These are phyloP conservation scores for Globisporangium spinosum DNA, from an alignment of 352 stramenopile genomes.

Conservation along the genomic window DNA sequence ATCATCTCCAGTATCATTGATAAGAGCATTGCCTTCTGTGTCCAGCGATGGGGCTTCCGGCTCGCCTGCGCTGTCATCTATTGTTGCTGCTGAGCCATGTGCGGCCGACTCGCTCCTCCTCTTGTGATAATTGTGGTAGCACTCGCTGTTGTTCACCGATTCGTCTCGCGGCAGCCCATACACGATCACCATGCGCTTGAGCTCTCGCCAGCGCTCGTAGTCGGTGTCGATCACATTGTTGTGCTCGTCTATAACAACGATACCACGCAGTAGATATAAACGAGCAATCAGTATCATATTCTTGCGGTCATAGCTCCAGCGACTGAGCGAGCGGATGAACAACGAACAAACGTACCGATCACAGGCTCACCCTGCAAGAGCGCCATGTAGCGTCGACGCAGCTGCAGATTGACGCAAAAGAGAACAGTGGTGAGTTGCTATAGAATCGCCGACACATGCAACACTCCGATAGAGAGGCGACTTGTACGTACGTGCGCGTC, in stretches of 20 bases:
- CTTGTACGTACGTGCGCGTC: conserved; percentile 24
- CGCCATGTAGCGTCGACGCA: conserved; percentile 43
- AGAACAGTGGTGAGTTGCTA: not conserved
- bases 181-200: conserved; percentile 81
- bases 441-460: not conserved
- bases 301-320: not conserved
- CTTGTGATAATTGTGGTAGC: not conserved
- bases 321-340: not conserved
- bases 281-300: not conserved
- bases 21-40: not conserved
- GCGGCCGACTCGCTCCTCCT: not conserved
- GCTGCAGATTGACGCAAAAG: conserved; percentile 17
- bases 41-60: not conserved
- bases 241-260: conserved; percentile 27
- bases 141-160: conserved; percentile 3
- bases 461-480: not conserved
- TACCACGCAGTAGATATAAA: not conserved
- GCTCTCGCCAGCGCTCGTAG: conserved; percentile 77
- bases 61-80: conserved; percentile 7
- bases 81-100: not conserved
- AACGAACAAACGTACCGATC: conserved; percentile 26
- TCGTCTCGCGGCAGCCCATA: conserved; percentile 65
- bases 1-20: not conserved
- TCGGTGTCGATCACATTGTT: conserved; percentile 41
- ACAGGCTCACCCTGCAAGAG: conserved; percentile 41